Evolutionary conservation across 2,329 filamentous ascomycete species (phyloP).

Genomic region (Aphanocladium album): DNA sequence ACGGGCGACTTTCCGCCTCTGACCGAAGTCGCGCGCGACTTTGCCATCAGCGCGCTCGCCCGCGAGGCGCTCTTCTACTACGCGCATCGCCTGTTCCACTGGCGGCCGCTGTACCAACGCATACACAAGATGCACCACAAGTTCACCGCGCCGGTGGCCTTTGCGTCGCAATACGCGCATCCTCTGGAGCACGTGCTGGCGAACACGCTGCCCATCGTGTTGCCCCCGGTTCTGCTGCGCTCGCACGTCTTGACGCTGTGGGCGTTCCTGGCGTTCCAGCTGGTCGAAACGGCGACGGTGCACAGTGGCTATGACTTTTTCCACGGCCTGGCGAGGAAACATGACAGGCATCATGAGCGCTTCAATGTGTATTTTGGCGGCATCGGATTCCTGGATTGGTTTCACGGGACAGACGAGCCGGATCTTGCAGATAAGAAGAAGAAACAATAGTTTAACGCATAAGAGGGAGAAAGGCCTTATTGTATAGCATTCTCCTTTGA

Average conservation of each 20-base stretch:
- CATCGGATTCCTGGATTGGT: slow-evolving; percentile 49
- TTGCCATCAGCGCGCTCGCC: slow-evolving; percentile 35
- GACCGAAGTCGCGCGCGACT: slow-evolving; percentile 33
- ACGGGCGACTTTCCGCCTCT: slow-evolving; percentile 31
- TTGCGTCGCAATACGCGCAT: slow-evolving; percentile 53
- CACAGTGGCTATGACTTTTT: slow-evolving; percentile 56
- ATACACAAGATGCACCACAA: slow-evolving; percentile 54
- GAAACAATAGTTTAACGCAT: not conserved
- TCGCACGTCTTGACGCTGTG: slow-evolving; percentile 50
- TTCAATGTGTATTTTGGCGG: slow-evolving; percentile 51
- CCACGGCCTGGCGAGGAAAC: slow-evolving; percentile 39
- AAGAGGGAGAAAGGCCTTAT: not conserved
- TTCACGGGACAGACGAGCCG: slow-evolving; percentile 43
- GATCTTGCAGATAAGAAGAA: not conserved
- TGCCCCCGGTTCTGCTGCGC: slow-evolving; percentile 42
- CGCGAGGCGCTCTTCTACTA: slow-evolving; percentile 54
- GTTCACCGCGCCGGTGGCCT: slow-evolving; percentile 50
- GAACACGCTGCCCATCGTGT: slow-evolving; percentile 46
- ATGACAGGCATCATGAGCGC: slow-evolving; percentile 54
- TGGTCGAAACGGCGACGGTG: slow-evolving; percentile 48
- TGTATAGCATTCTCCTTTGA: not conserved
- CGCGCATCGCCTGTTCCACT: slow-evolving; percentile 48
- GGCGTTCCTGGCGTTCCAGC: slow-evolving; percentile 42
- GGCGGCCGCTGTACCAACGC: slow-evolving; percentile 39
- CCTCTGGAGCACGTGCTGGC: slow-evolving; percentile 52